These are phyloP conservation scores for Allium fistulosum DNA, from an alignment of 106 monocot genomes.

Conservation along the genomic window DNA sequence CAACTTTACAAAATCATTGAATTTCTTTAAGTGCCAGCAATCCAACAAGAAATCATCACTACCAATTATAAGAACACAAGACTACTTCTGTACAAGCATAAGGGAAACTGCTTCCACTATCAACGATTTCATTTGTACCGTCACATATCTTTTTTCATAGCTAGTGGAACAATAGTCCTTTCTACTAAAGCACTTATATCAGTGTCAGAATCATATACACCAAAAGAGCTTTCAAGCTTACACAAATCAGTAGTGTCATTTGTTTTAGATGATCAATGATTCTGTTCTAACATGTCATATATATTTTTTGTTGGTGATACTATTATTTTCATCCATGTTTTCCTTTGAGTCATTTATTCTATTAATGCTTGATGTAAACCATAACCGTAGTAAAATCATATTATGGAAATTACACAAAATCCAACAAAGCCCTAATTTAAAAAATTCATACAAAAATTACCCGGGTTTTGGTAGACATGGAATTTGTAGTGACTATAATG, in stretches of 20 bases:
- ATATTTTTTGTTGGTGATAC: background rate
- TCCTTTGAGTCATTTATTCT: slow-evolving; percentile 14
- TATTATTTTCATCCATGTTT: slow-evolving; percentile 13
- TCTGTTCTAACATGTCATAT: slow-evolving; percentile 3
- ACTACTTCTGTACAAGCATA: slow-evolving; percentile 58
- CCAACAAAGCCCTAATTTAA: too few relatives aligned
- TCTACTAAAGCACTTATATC: slow-evolving; percentile 19
- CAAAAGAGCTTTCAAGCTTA: slow-evolving; percentile 69
- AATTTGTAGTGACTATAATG: too few relatives aligned
- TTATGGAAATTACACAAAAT: too few relatives aligned
- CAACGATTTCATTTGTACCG: slow-evolving; percentile 37
- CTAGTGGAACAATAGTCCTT: slow-evolving; percentile 56
- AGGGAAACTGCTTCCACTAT: slow-evolving; percentile 39
- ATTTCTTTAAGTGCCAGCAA: slow-evolving; percentile 53
- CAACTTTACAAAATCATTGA: slow-evolving; percentile 22
- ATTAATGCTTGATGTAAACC: slow-evolving; percentile 62
- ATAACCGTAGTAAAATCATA: too few relatives aligned
- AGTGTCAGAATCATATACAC: slow-evolving; percentile 43
- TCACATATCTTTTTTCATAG: slow-evolving; percentile 62
- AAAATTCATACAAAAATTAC: too few relatives aligned
- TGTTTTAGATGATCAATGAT: slow-evolving; percentile 7
- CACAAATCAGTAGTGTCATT: slow-evolving; percentile 28
- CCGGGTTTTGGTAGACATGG: too few relatives aligned
- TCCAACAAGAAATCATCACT: slow-evolving; percentile 38
- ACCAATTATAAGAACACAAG: slow-evolving; percentile 47